phyloP scores from a whole-genome alignment of 2,329 filamentous ascomycete genomes.

The Stachybotrys elegans region DNA sequence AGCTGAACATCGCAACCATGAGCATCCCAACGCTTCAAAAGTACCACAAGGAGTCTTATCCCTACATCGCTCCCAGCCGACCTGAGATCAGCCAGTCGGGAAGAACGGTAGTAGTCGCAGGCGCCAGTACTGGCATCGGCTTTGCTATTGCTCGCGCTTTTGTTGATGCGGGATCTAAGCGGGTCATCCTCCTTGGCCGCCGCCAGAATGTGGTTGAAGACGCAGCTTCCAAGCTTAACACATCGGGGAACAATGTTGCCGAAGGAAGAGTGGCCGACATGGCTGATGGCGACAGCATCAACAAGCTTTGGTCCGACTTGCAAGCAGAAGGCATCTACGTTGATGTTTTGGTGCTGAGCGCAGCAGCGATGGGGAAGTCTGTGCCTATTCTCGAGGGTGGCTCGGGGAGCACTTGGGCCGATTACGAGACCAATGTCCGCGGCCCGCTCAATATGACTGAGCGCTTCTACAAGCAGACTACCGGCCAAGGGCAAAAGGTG shows the following conservation, averaged over 20 bases:
- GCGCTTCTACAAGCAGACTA: constrained; percentile 12
- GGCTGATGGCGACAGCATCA: not conserved
- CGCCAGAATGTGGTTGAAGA: not conserved
- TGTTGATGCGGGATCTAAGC: not conserved
- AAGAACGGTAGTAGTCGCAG: constrained; percentile 57
- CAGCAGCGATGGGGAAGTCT: constrained; percentile 9
- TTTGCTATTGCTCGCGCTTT: constrained; percentile 45
- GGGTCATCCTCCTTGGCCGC: not conserved
- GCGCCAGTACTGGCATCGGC: constrained; percentile 58
- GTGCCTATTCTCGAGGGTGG: constrained; percentile 10
- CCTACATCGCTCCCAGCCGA: constrained; percentile 25
- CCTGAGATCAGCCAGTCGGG: constrained; percentile 31
- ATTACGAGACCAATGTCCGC: constrained; percentile 12
- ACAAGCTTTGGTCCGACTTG: constrained; percentile 21
- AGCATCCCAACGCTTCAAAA: constrained; percentile 1
- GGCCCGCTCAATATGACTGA: constrained; percentile 11
- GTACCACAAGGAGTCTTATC: constrained; percentile 19
- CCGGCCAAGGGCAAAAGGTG: constrained; percentile 3
- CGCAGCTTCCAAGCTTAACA: not conserved
- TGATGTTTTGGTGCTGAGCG: constrained; percentile 24
- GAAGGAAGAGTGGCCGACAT: not conserved
- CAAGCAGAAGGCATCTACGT: constrained; percentile 15
- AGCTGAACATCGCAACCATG: constrained; percentile 2
- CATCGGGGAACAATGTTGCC: not conserved
- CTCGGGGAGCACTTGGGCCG: constrained; percentile 6